Evolutionary conservation across 1,284 basidiomycete genomes (phyloP).

Genomic region (Pyrrhoderma noxium): DNA sequence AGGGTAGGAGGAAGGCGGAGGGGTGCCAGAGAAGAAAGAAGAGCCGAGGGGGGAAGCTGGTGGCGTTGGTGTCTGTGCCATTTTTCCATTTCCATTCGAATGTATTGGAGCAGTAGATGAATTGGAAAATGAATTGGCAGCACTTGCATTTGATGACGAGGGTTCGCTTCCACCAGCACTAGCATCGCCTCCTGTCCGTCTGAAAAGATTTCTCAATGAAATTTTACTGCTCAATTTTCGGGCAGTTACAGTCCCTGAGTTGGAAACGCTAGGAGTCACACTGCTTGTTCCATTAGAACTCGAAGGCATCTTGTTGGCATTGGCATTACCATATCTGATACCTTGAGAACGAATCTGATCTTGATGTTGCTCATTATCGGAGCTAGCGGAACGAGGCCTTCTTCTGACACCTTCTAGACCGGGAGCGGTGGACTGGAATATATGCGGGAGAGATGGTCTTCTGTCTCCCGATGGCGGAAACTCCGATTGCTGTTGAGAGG

Average conservation of each 20-base stretch:
- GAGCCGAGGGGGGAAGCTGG: constrained; percentile 6
- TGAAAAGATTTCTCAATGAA: constrained; percentile 14
- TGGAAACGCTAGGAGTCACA: not conserved
- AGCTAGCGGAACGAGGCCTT: constrained; percentile 14
- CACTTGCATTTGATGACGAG: no score
- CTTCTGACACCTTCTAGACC: constrained; percentile 1
- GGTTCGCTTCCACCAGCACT: constrained; percentile 5
- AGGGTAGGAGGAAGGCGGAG: constrained; percentile 3
- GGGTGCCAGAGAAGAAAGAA: not conserved
- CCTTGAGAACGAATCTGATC: not conserved
- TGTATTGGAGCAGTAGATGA: constrained; percentile 7
- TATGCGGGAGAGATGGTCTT: constrained; percentile 15
- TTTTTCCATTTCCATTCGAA: not conserved
- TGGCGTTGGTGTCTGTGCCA: constrained; percentile 7
- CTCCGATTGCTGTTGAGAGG: no score
- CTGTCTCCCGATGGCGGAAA: constrained; percentile 10
- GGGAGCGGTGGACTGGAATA: constrained; percentile 7
- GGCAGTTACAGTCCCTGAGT: not conserved
- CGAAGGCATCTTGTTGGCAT: not conserved
- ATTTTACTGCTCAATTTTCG: constrained; percentile 17
- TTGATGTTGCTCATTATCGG: constrained; percentile 9
- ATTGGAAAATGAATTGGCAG: constrained; percentile 7
- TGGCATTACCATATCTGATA: not conserved
- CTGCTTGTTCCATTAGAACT: not conserved
- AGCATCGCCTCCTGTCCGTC: constrained; percentile 1